Percentiles rank a stretch among this genome's conserved stretches.
Evolutionary conservation across 2,329 filamentous ascomycete genomes (phyloP).

Genomic region (Pseudonectria foliicola): DNA sequence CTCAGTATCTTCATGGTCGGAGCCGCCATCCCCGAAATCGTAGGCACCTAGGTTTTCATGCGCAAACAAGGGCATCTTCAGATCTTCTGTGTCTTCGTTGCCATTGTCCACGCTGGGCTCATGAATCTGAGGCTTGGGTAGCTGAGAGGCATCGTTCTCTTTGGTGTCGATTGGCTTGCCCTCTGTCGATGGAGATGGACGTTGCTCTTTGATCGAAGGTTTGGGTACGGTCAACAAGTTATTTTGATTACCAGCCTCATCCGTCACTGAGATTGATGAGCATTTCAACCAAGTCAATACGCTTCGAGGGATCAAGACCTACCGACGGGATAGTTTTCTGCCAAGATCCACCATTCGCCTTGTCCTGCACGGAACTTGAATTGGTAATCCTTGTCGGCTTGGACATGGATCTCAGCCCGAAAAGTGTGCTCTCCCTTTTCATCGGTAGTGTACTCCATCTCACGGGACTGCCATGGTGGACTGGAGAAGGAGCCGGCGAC

Average conservation of each 20-base stretch:
- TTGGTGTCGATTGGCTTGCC: slow-evolving; percentile 7
- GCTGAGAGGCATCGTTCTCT: background rate
- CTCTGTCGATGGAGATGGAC: slow-evolving; percentile 5
- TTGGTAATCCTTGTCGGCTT: slow-evolving; percentile 54
- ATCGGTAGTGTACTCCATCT: slow-evolving; percentile 53
- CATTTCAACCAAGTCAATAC: background rate
- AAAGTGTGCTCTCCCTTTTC: slow-evolving; percentile 52
- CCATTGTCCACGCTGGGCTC: slow-evolving; percentile 1
- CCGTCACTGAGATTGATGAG: slow-evolving; percentile 24
- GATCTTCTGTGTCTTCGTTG: slow-evolving; percentile 11
- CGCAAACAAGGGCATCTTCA: slow-evolving; percentile 36
- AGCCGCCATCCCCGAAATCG: slow-evolving; percentile 26
- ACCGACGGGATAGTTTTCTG: slow-evolving; percentile 56
- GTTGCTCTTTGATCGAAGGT: slow-evolving; percentile 12
- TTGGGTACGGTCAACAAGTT: slow-evolving; percentile 32
- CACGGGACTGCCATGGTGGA: slow-evolving; percentile 58
- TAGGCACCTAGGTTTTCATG: slow-evolving; percentile 41
- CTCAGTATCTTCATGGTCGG: slow-evolving; percentile 20
- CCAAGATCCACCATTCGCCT: slow-evolving; percentile 63
- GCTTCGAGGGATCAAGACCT: slow-evolving; percentile 18
- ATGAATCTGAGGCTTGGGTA: background rate
- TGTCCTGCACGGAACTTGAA: slow-evolving; percentile 68
- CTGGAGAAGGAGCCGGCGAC: slow-evolving; percentile 62
- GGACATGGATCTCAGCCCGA: slow-evolving; percentile 45
- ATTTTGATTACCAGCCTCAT: slow-evolving; percentile 41